phyloP scores from a whole-genome alignment of 2,329 filamentous ascomycete species.

The Botrytis tulipae region DNA sequence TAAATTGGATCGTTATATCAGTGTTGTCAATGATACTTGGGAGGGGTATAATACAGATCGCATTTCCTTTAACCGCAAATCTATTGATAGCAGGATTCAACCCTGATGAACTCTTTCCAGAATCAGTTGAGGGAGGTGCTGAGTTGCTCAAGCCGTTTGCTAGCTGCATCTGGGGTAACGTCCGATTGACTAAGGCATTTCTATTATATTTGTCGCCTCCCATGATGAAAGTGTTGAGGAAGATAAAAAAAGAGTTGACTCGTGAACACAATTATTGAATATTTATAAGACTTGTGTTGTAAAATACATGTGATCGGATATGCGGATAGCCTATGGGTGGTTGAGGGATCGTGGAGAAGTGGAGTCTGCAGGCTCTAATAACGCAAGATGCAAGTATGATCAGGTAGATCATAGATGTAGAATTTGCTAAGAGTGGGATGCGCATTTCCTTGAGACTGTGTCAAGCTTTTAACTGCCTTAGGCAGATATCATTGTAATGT shows the following conservation, averaged over 20 bases:
- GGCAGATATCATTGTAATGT: background rate
- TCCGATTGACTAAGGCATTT: conserved; percentile 11
- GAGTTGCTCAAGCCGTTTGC: background rate
- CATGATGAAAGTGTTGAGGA: conserved; percentile 1
- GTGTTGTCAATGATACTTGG: background rate
- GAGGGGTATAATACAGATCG: background rate
- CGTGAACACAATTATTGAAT: background rate
- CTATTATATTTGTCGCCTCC: conserved; percentile 6
- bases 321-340: background rate
- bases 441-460: background rate
- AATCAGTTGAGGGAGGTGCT: background rate
- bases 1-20: conserved; percentile 6
- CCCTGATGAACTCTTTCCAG: background rate
- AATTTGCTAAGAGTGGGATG: background rate
- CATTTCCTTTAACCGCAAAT: conserved; percentile 20
- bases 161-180: conserved; percentile 18
- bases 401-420: background rate
- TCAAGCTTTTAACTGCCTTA: background rate
- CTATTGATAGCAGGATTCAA: background rate
- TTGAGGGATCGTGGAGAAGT: background rate
- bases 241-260: too few species aligned
- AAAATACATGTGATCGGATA: background rate
- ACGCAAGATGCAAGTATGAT: background rate
- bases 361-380: background rate
- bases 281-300: background rate